Base-by-base conservation (phyloP, 2,329 filamentous ascomycete genomes). In the Celoporthe dispersa region DNA sequence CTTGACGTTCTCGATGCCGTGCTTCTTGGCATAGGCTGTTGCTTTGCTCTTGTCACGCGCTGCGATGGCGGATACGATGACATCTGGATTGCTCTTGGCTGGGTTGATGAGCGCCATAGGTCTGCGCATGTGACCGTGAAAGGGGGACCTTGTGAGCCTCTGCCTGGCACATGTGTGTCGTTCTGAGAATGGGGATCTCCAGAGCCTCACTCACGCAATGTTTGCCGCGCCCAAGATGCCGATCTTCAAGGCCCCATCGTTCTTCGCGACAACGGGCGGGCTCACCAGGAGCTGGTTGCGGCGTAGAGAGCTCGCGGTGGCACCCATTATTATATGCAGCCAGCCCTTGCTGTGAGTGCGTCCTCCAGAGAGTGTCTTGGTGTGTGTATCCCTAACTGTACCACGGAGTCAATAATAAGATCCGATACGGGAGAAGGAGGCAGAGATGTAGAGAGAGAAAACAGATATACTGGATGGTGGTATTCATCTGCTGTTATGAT, bases 21-120 rank as follows among this genome's bases (percentile, higher is more conserved):
- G 78, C 70, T 83, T 84, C 72, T 83, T 84, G 2, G 86, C 86
- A 76, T 81, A 88, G 0, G 78, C 79, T 64, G 81, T 76, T 0
- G 87, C 87, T 65, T 79, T 84, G 5, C 75, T 76, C 41, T 74
- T 78, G 75, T 87, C 83, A 5, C 87, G 80, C 2, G 86, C 85
- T 2, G 87, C 85, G 1, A 90, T 81, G 5, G 83, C 84, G 11
- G 83, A 80, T 16, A 90, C 71, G 16, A 87, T 79, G 19, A 88
- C 84, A 53, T 87, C 85, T 0, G 86, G 79, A 73, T 90, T 87
- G 3, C 80, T 82, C 71, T 80, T 83, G 19, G 86, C 86, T 0
- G 87, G 86, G 2, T 70, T 75, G 48, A 88, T 82, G 25, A 87
- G 73, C 16, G 81, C 80, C 22, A 77, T 66, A 0, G 82, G 81